Conservation (phyloP, 129 eudicot genomes). For the Apium graveolens region DNA sequence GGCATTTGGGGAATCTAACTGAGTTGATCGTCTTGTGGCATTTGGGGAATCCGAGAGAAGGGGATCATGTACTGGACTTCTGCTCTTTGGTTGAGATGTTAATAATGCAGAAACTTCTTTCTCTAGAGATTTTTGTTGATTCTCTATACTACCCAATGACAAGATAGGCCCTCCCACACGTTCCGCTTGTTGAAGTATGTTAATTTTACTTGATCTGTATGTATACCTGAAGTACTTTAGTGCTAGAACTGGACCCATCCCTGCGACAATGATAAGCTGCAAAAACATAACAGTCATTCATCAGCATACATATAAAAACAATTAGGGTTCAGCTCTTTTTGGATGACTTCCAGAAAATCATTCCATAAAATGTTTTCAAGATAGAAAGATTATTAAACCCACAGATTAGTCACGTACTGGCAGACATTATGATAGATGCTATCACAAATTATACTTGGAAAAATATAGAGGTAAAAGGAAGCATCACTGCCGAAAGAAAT, state of each 20-base stretch:
- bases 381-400: neutral
- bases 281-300: conserved; percentile 15
- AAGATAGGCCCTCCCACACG: conserved; percentile 89
- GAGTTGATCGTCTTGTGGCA: conserved; percentile 11
- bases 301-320: conserved; percentile 4
- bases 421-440: neutral
- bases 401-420: neutral
- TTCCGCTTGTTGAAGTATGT: conserved; percentile 94
- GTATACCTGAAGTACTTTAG: conserved; percentile 89
- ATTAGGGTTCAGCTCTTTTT: neutral
- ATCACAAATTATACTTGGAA: neutral
- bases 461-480: neutral
- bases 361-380: neutral
- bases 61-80: conserved; percentile 73
- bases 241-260: conserved; percentile 93
- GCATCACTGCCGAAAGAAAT: neutral
- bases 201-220: conserved; percentile 81
- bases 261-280: conserved; percentile 78
- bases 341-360: neutral
- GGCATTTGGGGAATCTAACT: conserved; percentile 72
- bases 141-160: conserved; percentile 70
- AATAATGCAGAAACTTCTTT: conserved; percentile 60
- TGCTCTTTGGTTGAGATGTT: conserved; percentile 55
- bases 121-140: conserved; percentile 56
- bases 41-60: conserved; percentile 82